Evolutionary conservation across 257 asterid species (phyloP), one percentile per base, ranked within the genome.

Genomic region (Lavandula angustifolia): DNA sequence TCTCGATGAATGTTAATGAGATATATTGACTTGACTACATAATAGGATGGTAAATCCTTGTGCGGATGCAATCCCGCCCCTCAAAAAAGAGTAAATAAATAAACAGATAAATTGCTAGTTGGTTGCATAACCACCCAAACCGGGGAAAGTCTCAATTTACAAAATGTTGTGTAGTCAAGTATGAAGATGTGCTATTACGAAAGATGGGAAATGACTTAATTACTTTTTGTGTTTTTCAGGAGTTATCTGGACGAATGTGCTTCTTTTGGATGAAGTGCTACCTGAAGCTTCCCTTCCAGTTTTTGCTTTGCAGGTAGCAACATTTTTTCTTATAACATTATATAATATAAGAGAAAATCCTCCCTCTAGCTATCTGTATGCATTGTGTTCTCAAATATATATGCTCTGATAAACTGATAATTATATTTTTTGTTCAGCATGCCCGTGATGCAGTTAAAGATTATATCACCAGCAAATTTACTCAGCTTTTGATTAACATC

Each of bases 241-340:
- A 64, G 76, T 85, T 51, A 81, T 81, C 73, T 92, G 97, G 97
- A 74, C 84, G 43, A 95, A 85, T 75, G 95, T 92, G 69, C 87
- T 81, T 69, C 77, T 76, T 68, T 87, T 92, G 95, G 91, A 84
- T 78, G 96, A 80, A 74, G 96, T 87, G 75, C 82, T 89, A 66
- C 95, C 99, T 63, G 99, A 86, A 75, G 96, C 96, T 79, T 85
- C 80, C 70, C 70, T 89, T 49, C 70, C 85, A 46, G 82, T 76
- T 40, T 83, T 81, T 74, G 73, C 90, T 67, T 78, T 87, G 74
- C 81, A 82, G 99, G 99, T 92, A 60, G 64, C 14, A 3, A 52
- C 62, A 34, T 62, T 35, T 41, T n/a, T 64, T 54, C 52, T 66
- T 51, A 43, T n/a, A 52, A 52, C 47, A 34, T 43, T 54, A 58